Base-by-base conservation (phyloP, 1,284 basidiomycete genomes). In the Rhodofomes roseus region DNA sequence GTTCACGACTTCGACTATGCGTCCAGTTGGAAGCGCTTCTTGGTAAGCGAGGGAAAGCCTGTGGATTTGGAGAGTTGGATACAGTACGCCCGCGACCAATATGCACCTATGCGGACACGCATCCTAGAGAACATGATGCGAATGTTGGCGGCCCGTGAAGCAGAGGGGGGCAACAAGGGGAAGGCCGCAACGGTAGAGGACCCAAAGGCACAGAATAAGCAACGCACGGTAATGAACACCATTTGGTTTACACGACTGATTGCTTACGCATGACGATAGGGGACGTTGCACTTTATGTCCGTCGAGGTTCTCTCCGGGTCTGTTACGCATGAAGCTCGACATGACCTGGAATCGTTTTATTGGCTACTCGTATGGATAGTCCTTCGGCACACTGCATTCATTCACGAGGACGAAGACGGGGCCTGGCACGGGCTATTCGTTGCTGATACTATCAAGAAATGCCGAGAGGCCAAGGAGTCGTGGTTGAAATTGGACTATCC, bases 311-410 rank as follows among this genome's bases (percentile, higher is more conserved):
- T 53, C 18, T 11, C 18, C 16, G 20, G 34, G 16, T 4, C 23
- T 6, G 25, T 37, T 57, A 62, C 31, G 14, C 46, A 48, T 22
- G 46, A 48, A 6, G 46, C 46, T 5, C 11, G 46, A 27, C 46
- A 48, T 27, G 63, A 64, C 44, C 57, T 64, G 6, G 63, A 64
- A 29, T 64, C 61, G 0, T 60, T 58, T 54, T 56, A 41, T 27
- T 64, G 63, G 63, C 51, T 61, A n/a, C 48, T 64, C 4, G 18
- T 64, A 6, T 62, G 55, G 55, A 40, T 62, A 18, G 56, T 61
- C 20, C 22, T 64, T 1, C 60, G 59, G 2, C 57, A 64, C 34
- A 59, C 57, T 6, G 11, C 40, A 2, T 56, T 55, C 22, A 46
- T 25, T n/a, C 18, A n/a, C 22, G 2, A 6, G 22, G 18, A 27